Conservation (phyloP, 176 grass and related monocot genomes). For the Hyparrhenia diplandra region DNA sequence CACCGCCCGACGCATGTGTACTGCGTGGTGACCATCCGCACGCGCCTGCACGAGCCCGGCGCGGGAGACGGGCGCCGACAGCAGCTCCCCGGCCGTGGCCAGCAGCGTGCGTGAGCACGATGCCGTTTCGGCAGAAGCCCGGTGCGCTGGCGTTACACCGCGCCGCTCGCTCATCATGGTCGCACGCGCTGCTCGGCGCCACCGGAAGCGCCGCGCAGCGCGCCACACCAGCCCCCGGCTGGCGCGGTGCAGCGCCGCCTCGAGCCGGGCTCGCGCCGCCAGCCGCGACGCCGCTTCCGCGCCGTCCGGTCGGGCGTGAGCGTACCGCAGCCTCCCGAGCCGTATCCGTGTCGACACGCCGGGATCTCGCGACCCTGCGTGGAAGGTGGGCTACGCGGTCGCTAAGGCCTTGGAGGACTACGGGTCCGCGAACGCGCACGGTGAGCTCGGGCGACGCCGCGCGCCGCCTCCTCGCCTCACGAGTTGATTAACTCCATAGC, state of each 20-base stretch:
- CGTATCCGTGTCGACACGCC: conserved; percentile 65
- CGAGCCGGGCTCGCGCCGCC: conserved; percentile 17
- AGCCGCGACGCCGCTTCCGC: conserved; percentile 44
- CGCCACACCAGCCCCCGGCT: conserved; percentile 73
- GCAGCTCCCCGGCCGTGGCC: conserved; percentile 52
- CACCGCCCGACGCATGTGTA: conserved; percentile 86
- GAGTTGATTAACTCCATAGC: conserved; percentile 99
- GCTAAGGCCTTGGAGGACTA: conserved; percentile 49
- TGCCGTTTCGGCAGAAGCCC: too few species aligned
- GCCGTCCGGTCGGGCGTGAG: conserved; percentile 62
- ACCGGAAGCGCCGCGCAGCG: conserved; percentile 67
- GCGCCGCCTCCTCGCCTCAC: conserved; percentile 84
- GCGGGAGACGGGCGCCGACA: conserved; percentile 42
- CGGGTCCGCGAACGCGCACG: conserved; percentile 71
- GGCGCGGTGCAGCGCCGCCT: conserved; percentile 56
- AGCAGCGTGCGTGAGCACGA: conserved; percentile 70
- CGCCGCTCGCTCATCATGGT: too few species aligned
- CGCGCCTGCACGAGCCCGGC: conserved; percentile 65
- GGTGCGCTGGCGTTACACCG: too few species aligned
- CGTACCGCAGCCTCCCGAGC: conserved; percentile 56
- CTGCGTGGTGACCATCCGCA: conserved; percentile 70
- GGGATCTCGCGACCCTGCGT: conserved; percentile 84
- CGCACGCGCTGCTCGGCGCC: conserved; percentile 51
- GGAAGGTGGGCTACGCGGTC: conserved; percentile 42
- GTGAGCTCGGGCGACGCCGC: conserved; percentile 53